A percentile compares a stretch with the other conserved stretches of the same genome.
phyloP scores from a whole-genome alignment of 495 filamentous ascomycete genomes.

The Podospora didyma region DNA sequence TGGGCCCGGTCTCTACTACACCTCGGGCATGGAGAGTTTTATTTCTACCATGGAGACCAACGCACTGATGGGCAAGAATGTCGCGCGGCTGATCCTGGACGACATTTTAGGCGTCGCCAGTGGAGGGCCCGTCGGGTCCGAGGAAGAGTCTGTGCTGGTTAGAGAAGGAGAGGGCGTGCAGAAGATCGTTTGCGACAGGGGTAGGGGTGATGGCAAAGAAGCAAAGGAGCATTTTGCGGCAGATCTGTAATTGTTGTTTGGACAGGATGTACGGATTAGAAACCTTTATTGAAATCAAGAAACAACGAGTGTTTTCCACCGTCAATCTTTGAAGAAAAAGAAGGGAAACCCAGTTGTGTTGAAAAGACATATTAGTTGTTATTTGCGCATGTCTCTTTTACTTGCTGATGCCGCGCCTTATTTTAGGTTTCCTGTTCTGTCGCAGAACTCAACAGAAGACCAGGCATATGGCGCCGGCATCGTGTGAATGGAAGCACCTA shows the following conservation, averaged over 20 bases:
- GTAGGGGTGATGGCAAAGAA: slow-evolving; percentile 1
- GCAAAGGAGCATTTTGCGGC: slow-evolving; percentile 1
- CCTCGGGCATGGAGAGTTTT: slow-evolving; percentile 88
- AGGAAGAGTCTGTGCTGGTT: not conserved
- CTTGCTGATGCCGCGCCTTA: too few relatives aligned
- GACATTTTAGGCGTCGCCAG: slow-evolving; percentile 28
- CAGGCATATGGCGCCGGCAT: too few relatives aligned
- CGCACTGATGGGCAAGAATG: slow-evolving; percentile 91
- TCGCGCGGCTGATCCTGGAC: slow-evolving; percentile 73
- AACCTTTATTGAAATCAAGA: too few relatives aligned
- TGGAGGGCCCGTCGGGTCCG: not conserved
- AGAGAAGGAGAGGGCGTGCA: not conserved
- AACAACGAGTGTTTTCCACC: too few relatives aligned
- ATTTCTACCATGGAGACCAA: slow-evolving; percentile 99
- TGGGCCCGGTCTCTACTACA: slow-evolving; percentile 75
- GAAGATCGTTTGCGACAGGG: slow-evolving; percentile 11
- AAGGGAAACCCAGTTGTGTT: too few relatives aligned
- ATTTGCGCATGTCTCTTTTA: too few relatives aligned
- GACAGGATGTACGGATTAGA: too few relatives aligned
- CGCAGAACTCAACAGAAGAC: too few relatives aligned
- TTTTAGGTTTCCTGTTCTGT: too few relatives aligned
- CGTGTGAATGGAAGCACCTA: too few relatives aligned
- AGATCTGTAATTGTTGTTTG: not conserved
- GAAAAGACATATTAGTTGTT: too few relatives aligned
- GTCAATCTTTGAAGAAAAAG: too few relatives aligned